Percentiles rank a stretch among this genome's conserved stretches.
Evolutionary conservation across 306 rosid species (phyloP).

Genomic region (Delonix regia): DNA sequence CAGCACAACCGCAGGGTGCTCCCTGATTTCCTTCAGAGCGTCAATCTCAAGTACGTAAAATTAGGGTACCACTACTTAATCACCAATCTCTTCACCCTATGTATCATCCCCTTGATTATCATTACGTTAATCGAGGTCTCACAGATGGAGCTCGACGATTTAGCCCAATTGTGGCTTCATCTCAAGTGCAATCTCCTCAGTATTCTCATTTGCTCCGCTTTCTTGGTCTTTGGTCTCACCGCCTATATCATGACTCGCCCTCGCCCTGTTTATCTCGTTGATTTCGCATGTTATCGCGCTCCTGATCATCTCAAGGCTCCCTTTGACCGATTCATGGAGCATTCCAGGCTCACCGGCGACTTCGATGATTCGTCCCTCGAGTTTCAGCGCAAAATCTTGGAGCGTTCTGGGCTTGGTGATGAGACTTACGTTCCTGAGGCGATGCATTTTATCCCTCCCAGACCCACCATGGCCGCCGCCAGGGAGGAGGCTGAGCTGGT

Average conservation of each 20-base stretch:
- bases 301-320: constrained; percentile 68
- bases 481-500: constrained; percentile 71
- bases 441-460: constrained; percentile 66
- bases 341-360: constrained; percentile 63
- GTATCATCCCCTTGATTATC: constrained; percentile 58
- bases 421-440: constrained; percentile 76
- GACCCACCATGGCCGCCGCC: constrained; percentile 66
- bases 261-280: constrained; percentile 59
- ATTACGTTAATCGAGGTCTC: constrained; percentile 65
- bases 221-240: constrained; percentile 70
- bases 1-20: constrained; percentile 52
- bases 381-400: constrained; percentile 70
- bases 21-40: constrained; percentile 78
- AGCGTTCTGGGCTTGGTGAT: constrained; percentile 74
- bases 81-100: constrained; percentile 63
- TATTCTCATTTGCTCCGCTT: constrained; percentile 54
- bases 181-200: constrained; percentile 70
- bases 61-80: constrained; percentile 79
- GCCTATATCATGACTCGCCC: constrained; percentile 64
- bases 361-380: constrained; percentile 73
- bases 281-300: constrained; percentile 65
- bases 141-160: constrained; percentile 55
- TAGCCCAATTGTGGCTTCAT: constrained; percentile 69
- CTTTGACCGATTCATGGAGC: constrained; percentile 53
- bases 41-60: constrained; percentile 79